Percentiles rank a stretch among this genome's conserved stretches.
Evolutionary conservation across 768 basidiomycete genomes (phyloP).

Genomic region (Candolleomyces aberdarensis): DNA sequence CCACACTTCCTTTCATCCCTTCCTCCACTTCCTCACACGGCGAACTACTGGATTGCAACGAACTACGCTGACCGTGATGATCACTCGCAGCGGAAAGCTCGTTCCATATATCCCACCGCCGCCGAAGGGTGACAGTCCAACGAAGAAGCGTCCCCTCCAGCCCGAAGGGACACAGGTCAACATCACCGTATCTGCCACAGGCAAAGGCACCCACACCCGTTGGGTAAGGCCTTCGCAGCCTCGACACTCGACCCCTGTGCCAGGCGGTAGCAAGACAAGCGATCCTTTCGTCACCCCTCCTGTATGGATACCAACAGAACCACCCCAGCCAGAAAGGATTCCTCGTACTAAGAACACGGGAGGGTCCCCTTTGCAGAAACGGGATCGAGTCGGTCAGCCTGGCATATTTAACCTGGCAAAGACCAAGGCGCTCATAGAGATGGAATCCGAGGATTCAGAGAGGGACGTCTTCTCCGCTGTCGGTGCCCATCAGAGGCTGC

Average conservation of each 20-base stretch:
- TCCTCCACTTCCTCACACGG: background rate
- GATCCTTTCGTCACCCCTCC: conserved; percentile 2
- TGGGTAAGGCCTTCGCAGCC: background rate
- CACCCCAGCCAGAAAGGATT: background rate
- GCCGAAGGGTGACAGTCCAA: background rate
- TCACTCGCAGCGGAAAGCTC: background rate
- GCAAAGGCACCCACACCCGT: background rate
- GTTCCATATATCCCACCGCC: background rate
- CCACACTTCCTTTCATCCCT: background rate
- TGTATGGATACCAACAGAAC: conserved; percentile 1
- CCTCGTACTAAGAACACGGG: background rate
- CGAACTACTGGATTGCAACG: background rate
- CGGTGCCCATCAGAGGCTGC: background rate
- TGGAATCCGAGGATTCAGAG: background rate
- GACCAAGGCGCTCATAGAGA: background rate
- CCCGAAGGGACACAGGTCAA: background rate
- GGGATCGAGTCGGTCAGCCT: conserved; percentile 1
- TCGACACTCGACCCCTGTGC: background rate
- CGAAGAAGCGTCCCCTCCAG: background rate
- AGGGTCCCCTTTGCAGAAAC: background rate
- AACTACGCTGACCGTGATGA: background rate
- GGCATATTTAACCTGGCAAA: background rate
- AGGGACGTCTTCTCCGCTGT: background rate
- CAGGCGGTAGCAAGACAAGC: background rate
- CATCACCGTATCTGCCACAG: background rate